Conservation (phyloP, 169 alveolate genomes). For the Plasmodium knowlesi region DNA sequence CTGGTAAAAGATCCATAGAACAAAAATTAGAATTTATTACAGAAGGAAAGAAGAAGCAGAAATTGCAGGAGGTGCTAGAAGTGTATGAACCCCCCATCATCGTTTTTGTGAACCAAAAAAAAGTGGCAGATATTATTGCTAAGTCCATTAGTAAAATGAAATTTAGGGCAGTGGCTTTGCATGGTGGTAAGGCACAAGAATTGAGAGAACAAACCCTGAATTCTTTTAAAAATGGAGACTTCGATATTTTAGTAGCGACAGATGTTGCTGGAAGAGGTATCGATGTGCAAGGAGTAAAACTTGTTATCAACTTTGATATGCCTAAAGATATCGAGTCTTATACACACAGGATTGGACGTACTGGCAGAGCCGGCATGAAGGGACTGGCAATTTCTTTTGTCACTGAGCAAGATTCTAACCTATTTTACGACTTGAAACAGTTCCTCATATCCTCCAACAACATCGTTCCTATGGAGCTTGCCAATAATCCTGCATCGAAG, state of each 20-base stretch:
- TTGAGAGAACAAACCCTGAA: constrained; percentile 93
- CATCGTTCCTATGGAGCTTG: constrained; percentile 93
- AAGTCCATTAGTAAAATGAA: constrained; percentile 86
- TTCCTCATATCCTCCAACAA: constrained; percentile 90
- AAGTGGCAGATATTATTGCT: constrained; percentile 92
- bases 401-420: constrained; percentile 92
- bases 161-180: constrained; percentile 86
- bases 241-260: constrained; percentile 97
- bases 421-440: constrained; percentile 93
- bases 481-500: constrained; percentile 90
- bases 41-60: constrained; percentile 89
- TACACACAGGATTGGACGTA: constrained; percentile 98
- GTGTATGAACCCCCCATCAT: constrained; percentile 93
- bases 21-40: constrained; percentile 92
- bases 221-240: constrained; percentile 91
- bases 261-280: constrained; percentile 99
- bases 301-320: constrained; percentile 98
- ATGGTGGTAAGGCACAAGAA: constrained; percentile 95
- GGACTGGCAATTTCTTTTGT: constrained; percentile 97
- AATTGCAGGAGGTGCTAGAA: constrained; percentile 79
- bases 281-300: constrained; percentile 95
- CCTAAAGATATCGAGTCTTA: constrained; percentile 97
- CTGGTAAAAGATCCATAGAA: constrained; percentile 94
- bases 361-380: constrained; percentile 98
- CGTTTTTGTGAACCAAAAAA: constrained; percentile 94